These are phyloP conservation scores for Selenicereus undatus DNA, from an alignment of 148 eudicot species.

Conservation along the genomic window DNA sequence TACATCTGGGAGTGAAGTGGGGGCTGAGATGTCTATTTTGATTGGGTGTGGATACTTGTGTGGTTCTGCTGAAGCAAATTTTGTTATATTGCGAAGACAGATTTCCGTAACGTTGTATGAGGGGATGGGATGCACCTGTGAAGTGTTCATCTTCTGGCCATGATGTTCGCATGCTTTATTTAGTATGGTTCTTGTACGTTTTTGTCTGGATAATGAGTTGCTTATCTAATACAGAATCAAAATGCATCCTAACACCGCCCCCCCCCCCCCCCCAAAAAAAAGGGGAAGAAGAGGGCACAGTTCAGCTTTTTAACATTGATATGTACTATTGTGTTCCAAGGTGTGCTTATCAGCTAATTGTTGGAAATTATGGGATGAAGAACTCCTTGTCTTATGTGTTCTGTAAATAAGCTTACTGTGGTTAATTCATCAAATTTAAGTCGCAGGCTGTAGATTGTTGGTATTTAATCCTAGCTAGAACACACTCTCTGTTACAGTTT, in stretches of 20 bases:
- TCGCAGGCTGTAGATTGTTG: not conserved
- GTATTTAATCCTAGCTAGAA: not conserved
- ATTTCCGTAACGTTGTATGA: not conserved
- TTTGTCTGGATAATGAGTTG: not conserved
- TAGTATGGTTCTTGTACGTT: not conserved
- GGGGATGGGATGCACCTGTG: not conserved
- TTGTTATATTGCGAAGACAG: not conserved
- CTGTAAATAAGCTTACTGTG: not conserved
- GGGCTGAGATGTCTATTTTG: conserved; percentile 1
- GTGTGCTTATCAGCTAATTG: not conserved
- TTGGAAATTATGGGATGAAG: not conserved
- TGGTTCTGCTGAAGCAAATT: conserved; percentile 1
- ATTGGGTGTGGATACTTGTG: not conserved
- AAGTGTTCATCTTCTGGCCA: no score
- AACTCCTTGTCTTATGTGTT: not conserved
- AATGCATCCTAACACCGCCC: not conserved
- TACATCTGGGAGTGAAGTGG: conserved; percentile 10
- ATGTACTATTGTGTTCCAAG: not conserved
- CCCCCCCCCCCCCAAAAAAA: not conserved
- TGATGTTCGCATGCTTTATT: not conserved
- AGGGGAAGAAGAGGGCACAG: not conserved
- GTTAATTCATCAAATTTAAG: not conserved
- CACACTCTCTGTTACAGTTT: not conserved
- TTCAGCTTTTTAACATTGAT: not conserved
- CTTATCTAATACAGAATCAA: not conserved